Percentiles rank a stretch among this genome's conserved stretches.
Conservation (phyloP, 306 rosid species). For the Psophocarpus tetragonolobus region DNA sequence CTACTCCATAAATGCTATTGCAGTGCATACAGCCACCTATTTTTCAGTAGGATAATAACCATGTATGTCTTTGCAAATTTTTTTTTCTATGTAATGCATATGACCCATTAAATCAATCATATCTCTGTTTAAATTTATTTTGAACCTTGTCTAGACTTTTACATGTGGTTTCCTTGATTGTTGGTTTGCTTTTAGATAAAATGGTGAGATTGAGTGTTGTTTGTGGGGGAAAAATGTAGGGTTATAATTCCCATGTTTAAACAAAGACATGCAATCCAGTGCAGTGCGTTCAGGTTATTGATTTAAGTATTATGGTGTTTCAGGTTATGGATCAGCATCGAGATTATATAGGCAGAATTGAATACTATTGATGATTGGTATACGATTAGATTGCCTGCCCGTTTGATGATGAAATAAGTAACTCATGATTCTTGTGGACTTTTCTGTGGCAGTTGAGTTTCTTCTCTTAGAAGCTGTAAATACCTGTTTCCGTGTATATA, state of each 20-base stretch:
- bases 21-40: background rate
- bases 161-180: constrained; percentile 17
- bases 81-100: background rate
- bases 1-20: background rate
- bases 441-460: constrained; percentile 96
- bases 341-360: constrained; percentile 32
- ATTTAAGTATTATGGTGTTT: constrained; percentile 47
- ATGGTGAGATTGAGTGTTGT: background rate
- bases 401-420: constrained; percentile 63
- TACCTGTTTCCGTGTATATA: constrained; percentile 48
- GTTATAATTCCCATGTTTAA: constrained; percentile 1
- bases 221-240: constrained; percentile 3
- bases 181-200: constrained; percentile 12
- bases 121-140: background rate
- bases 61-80: background rate
- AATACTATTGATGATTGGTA: constrained; percentile 37
- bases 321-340: constrained; percentile 54
- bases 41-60: background rate
- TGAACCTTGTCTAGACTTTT: background rate
- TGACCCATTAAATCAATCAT: background rate
- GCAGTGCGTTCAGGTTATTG: constrained; percentile 37
- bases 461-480: constrained; percentile 96
- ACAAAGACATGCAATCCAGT: constrained; percentile 17
- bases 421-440: constrained; percentile 72
- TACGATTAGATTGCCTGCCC: constrained; percentile 41